Evolutionary conservation across 2,329 filamentous ascomycete genomes (phyloP).

Genomic region (Neonectria magnoliae): DNA sequence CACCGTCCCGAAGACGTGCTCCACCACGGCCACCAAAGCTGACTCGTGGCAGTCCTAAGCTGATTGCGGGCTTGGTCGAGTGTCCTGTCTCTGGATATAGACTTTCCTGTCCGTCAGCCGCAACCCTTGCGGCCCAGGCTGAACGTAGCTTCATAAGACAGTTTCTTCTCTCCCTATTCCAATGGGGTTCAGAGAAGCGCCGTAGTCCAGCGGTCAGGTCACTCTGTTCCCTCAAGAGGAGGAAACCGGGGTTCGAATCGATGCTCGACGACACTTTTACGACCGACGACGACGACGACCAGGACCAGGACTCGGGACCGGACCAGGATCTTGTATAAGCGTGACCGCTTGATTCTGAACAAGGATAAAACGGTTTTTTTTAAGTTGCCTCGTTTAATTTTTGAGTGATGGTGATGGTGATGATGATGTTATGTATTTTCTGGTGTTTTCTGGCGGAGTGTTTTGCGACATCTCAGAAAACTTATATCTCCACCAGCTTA

Average conservation of each 20-base stretch:
- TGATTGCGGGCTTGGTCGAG: not conserved
- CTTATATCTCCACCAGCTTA: not conserved
- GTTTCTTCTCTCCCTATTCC: not conserved
- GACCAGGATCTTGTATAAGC: not conserved
- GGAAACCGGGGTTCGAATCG: not conserved
- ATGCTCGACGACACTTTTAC: not conserved
- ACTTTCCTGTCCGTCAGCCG: not conserved
- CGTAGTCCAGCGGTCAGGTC: not conserved
- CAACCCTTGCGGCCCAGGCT: not conserved
- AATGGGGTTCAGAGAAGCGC: not conserved
- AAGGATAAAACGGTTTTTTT: not conserved
- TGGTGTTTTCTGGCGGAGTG: not conserved
- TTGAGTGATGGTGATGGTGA: not conserved
- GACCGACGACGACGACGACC: not conserved
- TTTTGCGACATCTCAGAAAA: not conserved
- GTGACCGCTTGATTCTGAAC: not conserved
- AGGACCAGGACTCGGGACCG: not conserved
- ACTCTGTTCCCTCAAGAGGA: not conserved
- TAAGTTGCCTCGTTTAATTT: not conserved
- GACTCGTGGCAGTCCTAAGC: constrained; percentile 45
- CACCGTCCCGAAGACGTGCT: constrained; percentile 46
- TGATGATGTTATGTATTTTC: not conserved
- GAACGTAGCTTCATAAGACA: not conserved
- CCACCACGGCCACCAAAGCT: constrained; percentile 38
- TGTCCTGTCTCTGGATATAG: not conserved